These are phyloP conservation scores for Ophiostoma pallidulum DNA, from an alignment of 2,329 filamentous ascomycete species.

Conservation along the genomic window DNA sequence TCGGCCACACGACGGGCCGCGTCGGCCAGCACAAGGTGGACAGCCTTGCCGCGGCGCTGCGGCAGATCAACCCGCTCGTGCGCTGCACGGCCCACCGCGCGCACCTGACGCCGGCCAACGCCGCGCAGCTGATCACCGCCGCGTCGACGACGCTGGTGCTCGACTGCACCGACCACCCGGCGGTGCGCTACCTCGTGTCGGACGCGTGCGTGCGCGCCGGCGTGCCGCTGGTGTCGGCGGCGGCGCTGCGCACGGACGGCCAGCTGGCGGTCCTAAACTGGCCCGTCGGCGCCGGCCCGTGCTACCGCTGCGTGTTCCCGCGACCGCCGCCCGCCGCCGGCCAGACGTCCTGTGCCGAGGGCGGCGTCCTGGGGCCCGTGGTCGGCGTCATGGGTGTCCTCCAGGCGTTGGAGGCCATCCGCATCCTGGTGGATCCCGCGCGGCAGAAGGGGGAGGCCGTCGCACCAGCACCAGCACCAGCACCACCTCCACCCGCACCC, in stretches of 20 bases:
- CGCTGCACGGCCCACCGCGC: conserved; percentile 52
- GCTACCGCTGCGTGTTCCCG: conserved; percentile 90
- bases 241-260: conserved; percentile 78
- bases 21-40: conserved; percentile 74
- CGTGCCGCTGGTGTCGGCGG: conserved; percentile 80
- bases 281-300: conserved; percentile 69
- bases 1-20: conserved; percentile 63
- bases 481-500: conserved; percentile 16
- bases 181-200: conserved; percentile 84
- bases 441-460: background rate
- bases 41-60: conserved; percentile 56
- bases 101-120: conserved; percentile 60
- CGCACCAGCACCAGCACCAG: background rate
- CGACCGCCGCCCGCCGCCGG: conserved; percentile 74
- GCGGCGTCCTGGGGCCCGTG: conserved; percentile 83
- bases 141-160: conserved; percentile 57
- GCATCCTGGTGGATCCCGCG: conserved; percentile 53
- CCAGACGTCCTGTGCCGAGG: conserved; percentile 81
- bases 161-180: conserved; percentile 91
- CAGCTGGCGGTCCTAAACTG: conserved; percentile 84
- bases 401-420: conserved; percentile 82
- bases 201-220: conserved; percentile 74
- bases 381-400: conserved; percentile 90
- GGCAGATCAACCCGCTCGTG: conserved; percentile 60
- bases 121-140: conserved; percentile 55